A percentile compares a stretch with the other conserved stretches of the same genome.
phyloP scores from a whole-genome alignment of 2,329 filamentous ascomycete species.

The Phoma herbarum region DNA sequence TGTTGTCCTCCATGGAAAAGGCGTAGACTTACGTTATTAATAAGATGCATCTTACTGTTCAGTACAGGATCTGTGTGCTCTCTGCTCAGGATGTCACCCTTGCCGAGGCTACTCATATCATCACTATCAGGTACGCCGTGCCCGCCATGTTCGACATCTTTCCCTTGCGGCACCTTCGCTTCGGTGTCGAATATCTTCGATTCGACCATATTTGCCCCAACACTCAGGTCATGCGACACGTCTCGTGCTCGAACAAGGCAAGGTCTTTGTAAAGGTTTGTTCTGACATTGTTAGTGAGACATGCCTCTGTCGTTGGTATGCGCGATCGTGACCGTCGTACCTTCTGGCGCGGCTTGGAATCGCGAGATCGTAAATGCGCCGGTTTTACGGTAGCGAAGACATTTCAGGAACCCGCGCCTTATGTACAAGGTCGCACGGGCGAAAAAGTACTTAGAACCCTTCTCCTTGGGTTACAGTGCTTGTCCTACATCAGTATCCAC shows the following conservation, averaged over 20 bases:
- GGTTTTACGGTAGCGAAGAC: constrained; percentile 4
- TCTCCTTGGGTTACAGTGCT: constrained; percentile 9
- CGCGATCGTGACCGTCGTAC: not conserved
- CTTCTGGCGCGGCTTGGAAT: not conserved
- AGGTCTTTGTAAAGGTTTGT: not conserved
- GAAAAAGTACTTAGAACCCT: not conserved
- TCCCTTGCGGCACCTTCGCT: constrained; percentile 16
- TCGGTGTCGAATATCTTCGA: constrained; percentile 5
- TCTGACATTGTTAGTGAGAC: not conserved
- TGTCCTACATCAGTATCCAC: constrained; percentile 14
- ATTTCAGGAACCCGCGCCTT: constrained; percentile 5
- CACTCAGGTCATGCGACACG: not conserved
- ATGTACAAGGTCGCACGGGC: constrained; percentile 3
- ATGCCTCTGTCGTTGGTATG: not conserved
- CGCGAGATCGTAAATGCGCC: constrained; percentile 1
- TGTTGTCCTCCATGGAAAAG: not conserved
- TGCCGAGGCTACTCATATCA: constrained; percentile 31
- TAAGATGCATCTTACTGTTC: constrained; percentile 72
- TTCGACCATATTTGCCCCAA: constrained; percentile 1
- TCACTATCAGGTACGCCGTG: constrained; percentile 5
- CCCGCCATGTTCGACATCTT: constrained; percentile 21
- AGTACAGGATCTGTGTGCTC: constrained; percentile 69
- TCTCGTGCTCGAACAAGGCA: not conserved
- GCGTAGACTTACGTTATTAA: constrained; percentile 66
- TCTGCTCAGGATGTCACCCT: constrained; percentile 63